Base-by-base conservation (phyloP, 495 filamentous ascomycete species). In the Xylaria castorea region DNA sequence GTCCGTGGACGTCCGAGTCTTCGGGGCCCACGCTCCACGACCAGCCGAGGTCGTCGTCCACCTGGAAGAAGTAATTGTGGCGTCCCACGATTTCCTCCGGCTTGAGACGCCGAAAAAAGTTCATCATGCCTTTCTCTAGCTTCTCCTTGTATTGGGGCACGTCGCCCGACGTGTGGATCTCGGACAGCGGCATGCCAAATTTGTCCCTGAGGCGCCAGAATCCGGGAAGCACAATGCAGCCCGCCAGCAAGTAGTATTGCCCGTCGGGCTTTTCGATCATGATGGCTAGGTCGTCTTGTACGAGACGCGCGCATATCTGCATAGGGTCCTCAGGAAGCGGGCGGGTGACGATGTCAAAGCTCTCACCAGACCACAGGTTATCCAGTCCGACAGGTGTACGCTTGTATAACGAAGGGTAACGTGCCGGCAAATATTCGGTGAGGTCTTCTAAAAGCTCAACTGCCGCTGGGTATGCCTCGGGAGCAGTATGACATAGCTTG, bases 151-250 rank as follows among this genome's bases (percentile, higher is more conserved):
- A 97, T 57, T 91, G 89, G 1, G 94, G 94, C 11, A 97, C 94
- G 73, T 92, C 86, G 27, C 93, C 94, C 1, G 88, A 89, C 0
- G 92, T 93, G 78, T 97, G 94, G 78, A 97, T 96, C 74, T 96
- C 92, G 2, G 88, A 90, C 5, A 97, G 81, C 30, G 86, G 84
- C 94, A 97, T 96, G 9, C 92, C 92, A 79, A 92, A 91, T 82
- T 97, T 97, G 76, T 97, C 93, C 65, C 87, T 84, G 7, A 97
- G 87, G 9, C 93, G 89, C 94, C 94, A 97, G 84, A 97, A 97
- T 0, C 94, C 94, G 0, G 94, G 89, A 0, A 97, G 86, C 12
- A 97, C 85, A 66, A 96, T 91, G 7, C 91, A 87, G 16, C 94
- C 94, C 3, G 93, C 93, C 1, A 94, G 86, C 1, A 97, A 89